Base-by-base conservation (phyloP, 2,329 filamentous ascomycete species). In the Pseudogymnoascus sp. region DNA sequence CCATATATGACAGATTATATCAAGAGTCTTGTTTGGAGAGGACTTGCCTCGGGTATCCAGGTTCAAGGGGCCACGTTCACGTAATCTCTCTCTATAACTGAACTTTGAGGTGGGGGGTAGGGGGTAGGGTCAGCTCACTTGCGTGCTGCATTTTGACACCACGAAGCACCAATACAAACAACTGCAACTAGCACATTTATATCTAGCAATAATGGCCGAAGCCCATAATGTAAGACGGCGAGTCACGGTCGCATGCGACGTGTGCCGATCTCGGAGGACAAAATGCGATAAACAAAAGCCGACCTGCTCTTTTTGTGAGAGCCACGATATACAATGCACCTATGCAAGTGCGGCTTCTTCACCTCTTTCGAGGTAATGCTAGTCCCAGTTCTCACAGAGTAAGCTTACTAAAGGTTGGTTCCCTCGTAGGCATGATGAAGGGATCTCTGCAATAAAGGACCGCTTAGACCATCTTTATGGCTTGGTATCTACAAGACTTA, bases 211-310 rank as follows among this genome's bases (percentile, higher is more conserved):
- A 41, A 41, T 41, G 40, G 40, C 40, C 1, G 40, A 41, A 41
- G 40, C 40, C 10, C 8, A 22, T 22, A 35, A 35, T 38, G 16
- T 16, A 35, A 61, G 64, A 37, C 56, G 56, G 41, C 53, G 67
- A 61, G 33, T 65, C 40, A 60, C 65, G 2, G 38, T 68, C 16
- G 69, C 69, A 10, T 71, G 69, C 63, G 65, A 68, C 11, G 61
- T 62, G 19, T 71, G 69, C 62, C 65, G 69, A 22, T 65, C 66
- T 35, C 62, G 68, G 61, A 65, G 69, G 35, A 69, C 68, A 37
- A 71, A 69, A 63, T 71, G 69, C 63, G 69, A 71, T 60, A 64
- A 65, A 10, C 66, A 65, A 38, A 66, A 64, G 46, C 69, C 69
- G 33, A 37, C 56, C 5, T 71, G 69, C 62, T 61, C 63, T 35